phyloP scores from a whole-genome alignment of 2,329 filamentous ascomycete genomes.

The Dichotomopilus funicola region DNA sequence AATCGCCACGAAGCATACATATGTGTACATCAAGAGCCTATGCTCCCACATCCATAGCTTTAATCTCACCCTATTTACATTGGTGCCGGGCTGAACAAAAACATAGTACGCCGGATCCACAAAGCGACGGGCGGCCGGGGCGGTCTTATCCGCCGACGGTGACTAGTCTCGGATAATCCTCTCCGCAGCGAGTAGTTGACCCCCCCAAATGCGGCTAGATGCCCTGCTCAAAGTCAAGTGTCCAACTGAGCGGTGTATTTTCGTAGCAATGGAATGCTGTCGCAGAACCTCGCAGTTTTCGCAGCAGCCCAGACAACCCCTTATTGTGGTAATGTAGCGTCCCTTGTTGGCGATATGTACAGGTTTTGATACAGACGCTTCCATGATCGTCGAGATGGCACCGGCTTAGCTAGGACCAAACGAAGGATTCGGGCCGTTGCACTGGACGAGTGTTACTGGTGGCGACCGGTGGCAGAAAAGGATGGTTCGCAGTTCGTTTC shows the following conservation, averaged over 20 bases:
- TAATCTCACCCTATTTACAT: conserved; percentile 28
- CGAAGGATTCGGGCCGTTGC: conserved; percentile 60
- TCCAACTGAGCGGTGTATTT: conserved; percentile 63
- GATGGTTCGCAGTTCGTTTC: conserved; percentile 49
- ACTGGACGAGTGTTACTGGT: conserved; percentile 40
- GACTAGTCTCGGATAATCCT: conserved; percentile 63
- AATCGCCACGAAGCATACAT: too few relatives aligned
- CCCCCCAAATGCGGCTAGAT: conserved; percentile 58
- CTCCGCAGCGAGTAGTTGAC: conserved; percentile 60
- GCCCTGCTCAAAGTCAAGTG: conserved; percentile 47
- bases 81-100: conserved; percentile 48
- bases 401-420: conserved; percentile 74
- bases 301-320: conserved; percentile 66
- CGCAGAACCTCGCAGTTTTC: conserved; percentile 85
- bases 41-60: conserved; percentile 27
- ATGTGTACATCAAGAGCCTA: too few relatives aligned
- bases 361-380: conserved; percentile 21
- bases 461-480: conserved; percentile 38
- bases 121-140: conserved; percentile 64
- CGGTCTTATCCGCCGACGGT: conserved; percentile 59
- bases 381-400: conserved; percentile 51
- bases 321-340: conserved; percentile 57
- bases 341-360: conserved; percentile 51
- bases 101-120: conserved; percentile 60
- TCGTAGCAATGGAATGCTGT: conserved; percentile 76